Base-by-base conservation (phyloP, 345 rosid species). In the Eucalyptus pauciflora region DNA sequence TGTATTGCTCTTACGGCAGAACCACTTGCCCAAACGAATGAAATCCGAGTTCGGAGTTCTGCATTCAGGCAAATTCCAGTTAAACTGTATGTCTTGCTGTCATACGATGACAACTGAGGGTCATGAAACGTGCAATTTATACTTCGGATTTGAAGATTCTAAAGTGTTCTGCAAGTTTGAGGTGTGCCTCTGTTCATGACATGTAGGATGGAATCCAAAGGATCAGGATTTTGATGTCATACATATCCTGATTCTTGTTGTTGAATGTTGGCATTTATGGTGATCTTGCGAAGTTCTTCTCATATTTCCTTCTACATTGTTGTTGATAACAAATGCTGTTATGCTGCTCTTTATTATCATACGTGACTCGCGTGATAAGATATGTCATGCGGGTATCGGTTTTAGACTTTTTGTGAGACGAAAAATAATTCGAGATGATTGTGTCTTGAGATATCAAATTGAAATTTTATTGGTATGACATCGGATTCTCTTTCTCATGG, bases 401-500 rank as follows among this genome's bases (percentile, higher is more conserved):
- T 16, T 16, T 31, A 67, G 7, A 31, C 10, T 31, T 69, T 69
- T 69, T 31, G 43, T 16, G 24, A 15, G 43, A 31, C 5, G 13
- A 69, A 69, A 69, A 33, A 16, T 69, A 69, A 31, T 69, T 17
- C 3, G 24, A 17, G 80, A 10, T 16, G 22, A 67, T 31, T 31
- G 24, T 33, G 80, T 16, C 24, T 0, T 2, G 7, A 8, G 2
- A 7, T 64, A n/a, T 33, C 22, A 15, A 9, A 0, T 31, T 31
- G 41, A 17, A 33, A 15, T 15, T n/a, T 8, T 67, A 67, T 67
- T 15, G 11, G 6, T 67, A 15, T 0, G 20, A 9, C 20, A 67
- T 67, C 2, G 0, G 45, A 33, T 69, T 31, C 7, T 69, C 41
- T n/a, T 16, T 15, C 6, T 31, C 1, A 1, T 16, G 43, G 12